These are phyloP conservation scores for Aspergillus hiratsukae DNA, from an alignment of 2,329 filamentous ascomycete genomes.

Conservation along the genomic window DNA sequence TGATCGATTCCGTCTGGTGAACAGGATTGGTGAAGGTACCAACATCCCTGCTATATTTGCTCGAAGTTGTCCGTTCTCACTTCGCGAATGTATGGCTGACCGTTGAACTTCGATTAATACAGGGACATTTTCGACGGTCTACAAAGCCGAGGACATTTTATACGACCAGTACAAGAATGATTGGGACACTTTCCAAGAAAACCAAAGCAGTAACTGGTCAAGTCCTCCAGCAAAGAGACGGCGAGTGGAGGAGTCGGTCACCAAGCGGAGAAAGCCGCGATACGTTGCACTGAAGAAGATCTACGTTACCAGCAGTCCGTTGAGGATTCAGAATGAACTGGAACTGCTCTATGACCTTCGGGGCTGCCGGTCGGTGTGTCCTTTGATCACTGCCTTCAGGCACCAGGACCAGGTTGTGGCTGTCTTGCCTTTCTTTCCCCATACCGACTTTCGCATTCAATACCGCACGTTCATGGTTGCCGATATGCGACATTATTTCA, in stretches of 20 bases:
- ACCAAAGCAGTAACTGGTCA: conserved; percentile 61
- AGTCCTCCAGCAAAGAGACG: conserved; percentile 61
- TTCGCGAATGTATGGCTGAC: background rate
- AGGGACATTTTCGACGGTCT: conserved; percentile 98
- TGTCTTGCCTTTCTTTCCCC: conserved; percentile 90
- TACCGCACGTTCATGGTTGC: conserved; percentile 82
- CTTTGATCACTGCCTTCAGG: conserved; percentile 94
- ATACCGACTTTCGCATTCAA: conserved; percentile 87
- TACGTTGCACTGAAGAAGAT: conserved; percentile 99
- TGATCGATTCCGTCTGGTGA: conserved; percentile 82
- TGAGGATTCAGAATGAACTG: conserved; percentile 91
- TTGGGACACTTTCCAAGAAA: conserved; percentile 70
- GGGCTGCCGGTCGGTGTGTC: conserved; percentile 79
- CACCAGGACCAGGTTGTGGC: conserved; percentile 92
- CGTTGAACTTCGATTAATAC: conserved; percentile 6
- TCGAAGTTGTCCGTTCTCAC: background rate
- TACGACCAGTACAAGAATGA: conserved; percentile 80
- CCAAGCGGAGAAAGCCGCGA: conserved; percentile 53
- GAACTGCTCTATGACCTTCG: conserved; percentile 86
- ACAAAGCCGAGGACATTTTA: conserved; percentile 91
- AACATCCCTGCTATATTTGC: background rate
- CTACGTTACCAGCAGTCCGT: conserved; percentile 93
- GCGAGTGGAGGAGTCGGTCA: conserved; percentile 40
- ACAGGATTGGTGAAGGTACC: conserved; percentile 91
- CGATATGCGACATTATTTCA: conserved; percentile 87